Conservation (phyloP, 208 protist genomes). For the Trypanosoma lewisi region DNA sequence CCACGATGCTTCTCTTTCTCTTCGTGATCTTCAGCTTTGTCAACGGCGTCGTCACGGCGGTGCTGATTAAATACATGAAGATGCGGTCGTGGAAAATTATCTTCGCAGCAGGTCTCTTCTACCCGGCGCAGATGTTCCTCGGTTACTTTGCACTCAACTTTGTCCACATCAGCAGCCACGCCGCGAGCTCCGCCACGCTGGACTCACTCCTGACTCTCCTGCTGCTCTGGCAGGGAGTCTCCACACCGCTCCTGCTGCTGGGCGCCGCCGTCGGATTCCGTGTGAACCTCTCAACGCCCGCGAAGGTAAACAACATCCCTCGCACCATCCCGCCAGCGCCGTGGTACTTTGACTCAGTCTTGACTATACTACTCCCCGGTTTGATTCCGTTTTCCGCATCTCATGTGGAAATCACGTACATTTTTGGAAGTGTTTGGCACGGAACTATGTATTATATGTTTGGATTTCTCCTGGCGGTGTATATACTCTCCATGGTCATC, state of each 20-base stretch:
- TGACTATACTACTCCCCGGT: conserved; percentile 38
- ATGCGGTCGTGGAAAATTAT: conserved; percentile 84
- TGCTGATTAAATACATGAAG: conserved; percentile 69
- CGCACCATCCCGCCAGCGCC: conserved; percentile 87
- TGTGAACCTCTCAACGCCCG: conserved; percentile 50
- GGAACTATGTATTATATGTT: conserved; percentile 95
- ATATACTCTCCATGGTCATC: conserved; percentile 91
- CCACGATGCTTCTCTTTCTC: conserved; percentile 52
- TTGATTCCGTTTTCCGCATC: conserved; percentile 96
- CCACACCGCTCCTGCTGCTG: conserved; percentile 88
- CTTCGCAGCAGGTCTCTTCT: conserved; percentile 34
- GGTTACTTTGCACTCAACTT: conserved; percentile 60
- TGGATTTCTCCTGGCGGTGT: conserved; percentile 94
- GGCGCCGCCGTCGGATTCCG: conserved; percentile 90
- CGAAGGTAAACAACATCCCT: conserved; percentile 90
- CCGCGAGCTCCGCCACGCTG: conserved; percentile 32
- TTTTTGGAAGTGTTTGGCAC: conserved; percentile 89
- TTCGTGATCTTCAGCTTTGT: conserved; percentile 61
- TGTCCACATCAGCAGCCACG: conserved; percentile 36
- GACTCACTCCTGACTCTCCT: conserved; percentile 27
- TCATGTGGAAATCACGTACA: conserved; percentile 97
- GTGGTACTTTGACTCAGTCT: conserved; percentile 54
- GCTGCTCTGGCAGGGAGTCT: conserved; percentile 86
- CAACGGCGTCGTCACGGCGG: conserved; percentile 84
- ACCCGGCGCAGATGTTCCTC: conserved; percentile 49